phyloP scores from a whole-genome alignment of 2,329 filamentous ascomycete genomes.

The Aureobasidium sp. region DNA sequence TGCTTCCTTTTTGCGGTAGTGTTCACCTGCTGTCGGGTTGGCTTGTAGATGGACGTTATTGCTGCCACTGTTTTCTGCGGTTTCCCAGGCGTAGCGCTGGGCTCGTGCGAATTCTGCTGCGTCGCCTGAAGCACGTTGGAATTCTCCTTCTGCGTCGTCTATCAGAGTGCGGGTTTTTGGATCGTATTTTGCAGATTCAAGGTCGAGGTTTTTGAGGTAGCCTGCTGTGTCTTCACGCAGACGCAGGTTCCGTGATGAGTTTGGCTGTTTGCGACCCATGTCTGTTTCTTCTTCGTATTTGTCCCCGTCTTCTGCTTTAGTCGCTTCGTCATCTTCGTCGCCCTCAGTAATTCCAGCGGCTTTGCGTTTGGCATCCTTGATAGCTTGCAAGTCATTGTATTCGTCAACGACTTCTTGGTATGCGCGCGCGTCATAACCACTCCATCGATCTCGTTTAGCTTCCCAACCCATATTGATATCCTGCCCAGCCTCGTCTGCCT shows the following conservation, averaged over 20 bases:
- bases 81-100: constrained; percentile 89
- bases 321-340: constrained; percentile 34
- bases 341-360: constrained; percentile 25
- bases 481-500: constrained; percentile 82
- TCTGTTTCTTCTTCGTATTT: constrained; percentile 90
- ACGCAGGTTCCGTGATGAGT: constrained; percentile 80
- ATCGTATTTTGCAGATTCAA: constrained; percentile 96
- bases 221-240: constrained; percentile 96
- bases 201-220: constrained; percentile 87
- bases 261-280: constrained; percentile 90
- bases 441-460: constrained; percentile 95
- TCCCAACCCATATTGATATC: constrained; percentile 89
- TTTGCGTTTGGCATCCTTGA: constrained; percentile 43
- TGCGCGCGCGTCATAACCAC: constrained; percentile 87
- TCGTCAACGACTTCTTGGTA: constrained; percentile 84
- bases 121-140: constrained; percentile 80
- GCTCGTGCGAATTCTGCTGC: constrained; percentile 88
- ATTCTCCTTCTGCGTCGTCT: constrained; percentile 88
- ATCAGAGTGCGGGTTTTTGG: constrained; percentile 92
- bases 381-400: constrained; percentile 75
- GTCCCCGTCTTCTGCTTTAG: constrained; percentile 48
- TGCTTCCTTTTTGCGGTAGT: constrained; percentile 70
- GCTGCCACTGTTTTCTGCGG: constrained; percentile 72
- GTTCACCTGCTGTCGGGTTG: constrained; percentile 89
- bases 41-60: constrained; percentile 86